Conservation (phyloP, 2,329 filamentous ascomycete species). For the Triangularia setosa region DNA sequence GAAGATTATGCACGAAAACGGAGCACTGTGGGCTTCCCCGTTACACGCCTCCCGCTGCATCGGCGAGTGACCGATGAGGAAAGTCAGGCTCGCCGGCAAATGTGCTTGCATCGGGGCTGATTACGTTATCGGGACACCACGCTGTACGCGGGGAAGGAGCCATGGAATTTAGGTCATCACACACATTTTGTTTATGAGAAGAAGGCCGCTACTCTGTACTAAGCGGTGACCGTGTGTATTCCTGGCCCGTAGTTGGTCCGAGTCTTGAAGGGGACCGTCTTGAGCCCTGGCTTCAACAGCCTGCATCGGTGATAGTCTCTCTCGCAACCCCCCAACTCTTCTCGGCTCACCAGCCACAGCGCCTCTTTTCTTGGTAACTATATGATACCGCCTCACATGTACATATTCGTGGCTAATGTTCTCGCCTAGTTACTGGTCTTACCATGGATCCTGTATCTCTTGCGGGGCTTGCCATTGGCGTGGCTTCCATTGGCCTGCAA, state of each 20-base stretch:
- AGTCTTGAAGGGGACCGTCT: too few relatives aligned
- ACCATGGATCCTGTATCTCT: conserved; percentile 43
- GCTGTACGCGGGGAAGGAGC: background rate
- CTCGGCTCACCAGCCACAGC: background rate
- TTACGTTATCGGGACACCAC: background rate
- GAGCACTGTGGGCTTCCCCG: background rate
- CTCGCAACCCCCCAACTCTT: background rate
- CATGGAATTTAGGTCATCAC: background rate
- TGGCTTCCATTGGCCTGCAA: conserved; percentile 44
- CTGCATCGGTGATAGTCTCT: background rate
- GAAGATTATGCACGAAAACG: background rate
- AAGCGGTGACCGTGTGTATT: too few relatives aligned
- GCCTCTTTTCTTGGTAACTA: background rate
- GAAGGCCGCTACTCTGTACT: background rate
- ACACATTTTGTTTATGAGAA: background rate
- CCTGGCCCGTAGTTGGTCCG: too few relatives aligned
- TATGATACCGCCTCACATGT: background rate
- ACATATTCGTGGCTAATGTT: background rate
- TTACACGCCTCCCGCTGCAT: background rate
- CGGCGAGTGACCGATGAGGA: background rate
- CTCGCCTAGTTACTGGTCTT: background rate
- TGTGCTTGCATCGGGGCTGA: background rate
- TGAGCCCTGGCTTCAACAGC: too few relatives aligned
- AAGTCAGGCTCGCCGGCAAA: background rate
- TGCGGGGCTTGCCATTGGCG: conserved; percentile 41